Evolutionary conservation across 1,139 yeast genomes (phyloP), one percentile per base, ranked within the genome.

Genomic region (Blastobotrys niveus): DNA sequence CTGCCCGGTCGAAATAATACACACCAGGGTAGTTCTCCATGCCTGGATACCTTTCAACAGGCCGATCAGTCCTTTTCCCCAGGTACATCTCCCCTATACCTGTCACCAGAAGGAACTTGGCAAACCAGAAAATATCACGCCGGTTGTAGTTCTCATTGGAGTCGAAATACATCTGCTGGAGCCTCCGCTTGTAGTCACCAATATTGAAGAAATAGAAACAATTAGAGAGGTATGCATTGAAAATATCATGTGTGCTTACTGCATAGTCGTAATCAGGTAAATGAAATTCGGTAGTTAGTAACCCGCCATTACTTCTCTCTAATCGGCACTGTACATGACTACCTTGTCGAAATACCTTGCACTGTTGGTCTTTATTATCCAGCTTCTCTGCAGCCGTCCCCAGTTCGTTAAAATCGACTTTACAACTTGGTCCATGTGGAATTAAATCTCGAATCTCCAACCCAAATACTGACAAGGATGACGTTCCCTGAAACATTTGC

Each of bases 121-220:
- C 82, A 56, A 82, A 82, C 88, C 91, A 83, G 43, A 85, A 41
- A 7, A 56, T 38, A 9, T 51, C 51, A 2, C 44, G 34, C n/a
- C 55, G 43, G 7, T 51, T 34, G 14, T 50, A 32, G 29, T 36
- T 12, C 45, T 47, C 31, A 46, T 46, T 27, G 35, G 29, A 33
- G 10, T 29, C 36, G 34, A 35, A 43, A 38, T 53, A 54, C 14
- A 52, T 45, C n/a, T 52, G 50, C 21, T 42, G 34, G 27, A 57
- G 43, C 18, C 38, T 34, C 9, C 42, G 37, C 36, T 47, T 46
- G 42, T 54, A 53, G 19, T 52, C 53, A 0, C 93, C 93, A 58
- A 83, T 89, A 59, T 86, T 86, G 66, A 85, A 83, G 58, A 85
- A 85, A 63, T 86, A 86, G 61, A 84, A 86, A 55, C 95, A 83